Base-by-base conservation (phyloP, 2,329 filamentous ascomycete species). In the Sporothrix euskadiensis region DNA sequence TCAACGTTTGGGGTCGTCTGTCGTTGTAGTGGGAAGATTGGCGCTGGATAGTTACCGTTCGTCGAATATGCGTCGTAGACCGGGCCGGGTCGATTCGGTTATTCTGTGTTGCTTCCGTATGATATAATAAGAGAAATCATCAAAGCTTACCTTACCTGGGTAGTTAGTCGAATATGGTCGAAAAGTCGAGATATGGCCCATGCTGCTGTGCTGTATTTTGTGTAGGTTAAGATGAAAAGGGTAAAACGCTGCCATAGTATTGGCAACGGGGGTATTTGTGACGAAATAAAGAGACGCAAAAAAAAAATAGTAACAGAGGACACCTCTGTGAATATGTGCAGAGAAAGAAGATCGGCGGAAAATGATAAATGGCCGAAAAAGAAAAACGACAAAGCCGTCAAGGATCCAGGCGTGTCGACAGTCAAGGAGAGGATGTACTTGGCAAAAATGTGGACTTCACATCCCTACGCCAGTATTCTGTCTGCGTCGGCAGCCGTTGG, bases 201-300 rank as follows among this genome's bases (percentile, higher is more conserved):
- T 68, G 44, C 26, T 35, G 61, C 44, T 52, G 41, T 35, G 61
- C 61, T 65, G 61, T 39, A 47, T 26, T 61, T 47, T 35, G 26
- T 68, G 44, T 68, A 35, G 65, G 65, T 68, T 49, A 52, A 52
- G 44, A 68, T 9, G 44, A 52, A 49, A 52, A n/a, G 30, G 14
- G 44, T 9, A n/a, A 14, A 5, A 26, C 26, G 22, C 35, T 49
- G 16, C 41, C 65, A 22, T 10, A 26, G 26, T 26, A 52, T 32
- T 32, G 44, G 65, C 44, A 68, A 68, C 61, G 32, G 22, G 61
- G 61, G 61, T 66, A 66, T 66, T 66, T 66, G 35, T 30, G 56
- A 66, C 26, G 52, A 44, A 9, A 68, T 9, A 19, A 22, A 54
- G 16, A 6, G 26, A 14, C 26, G 39, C n/a, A 66, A 19, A 22